phyloP scores from a whole-genome alignment of 306 rosid species.

The Cicer chorassanicum region DNA sequence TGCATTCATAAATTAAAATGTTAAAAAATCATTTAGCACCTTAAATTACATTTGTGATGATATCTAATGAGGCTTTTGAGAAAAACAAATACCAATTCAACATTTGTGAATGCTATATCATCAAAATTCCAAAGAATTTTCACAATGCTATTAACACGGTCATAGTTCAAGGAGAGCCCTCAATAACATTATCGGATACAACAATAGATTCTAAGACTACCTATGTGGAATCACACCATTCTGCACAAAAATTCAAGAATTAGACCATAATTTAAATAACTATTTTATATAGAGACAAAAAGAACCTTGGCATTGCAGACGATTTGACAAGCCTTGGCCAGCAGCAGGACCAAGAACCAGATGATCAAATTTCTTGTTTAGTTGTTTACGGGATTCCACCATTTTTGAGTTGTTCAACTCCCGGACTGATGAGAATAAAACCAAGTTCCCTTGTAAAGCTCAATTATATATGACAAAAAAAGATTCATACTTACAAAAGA shows the following conservation, averaged over 20 bases:
- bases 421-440: conserved; percentile 54
- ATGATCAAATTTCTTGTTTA: conserved; percentile 71
- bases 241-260: conserved; percentile 12
- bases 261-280: conserved; percentile 21
- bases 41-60: neutral
- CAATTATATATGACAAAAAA: conserved; percentile 24
- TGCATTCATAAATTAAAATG: neutral
- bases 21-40: neutral
- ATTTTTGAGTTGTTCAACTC: conserved; percentile 60
- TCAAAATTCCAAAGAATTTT: conserved; percentile 17
- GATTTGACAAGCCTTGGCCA: conserved; percentile 85
- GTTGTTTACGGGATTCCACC: conserved; percentile 54
- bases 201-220: conserved; percentile 4
- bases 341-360: conserved; percentile 88
- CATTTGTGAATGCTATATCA: conserved; percentile 10
- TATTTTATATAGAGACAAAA: conserved; percentile 34
- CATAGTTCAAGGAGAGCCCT: neutral
- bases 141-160: neutral
- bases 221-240: conserved; percentile 24
- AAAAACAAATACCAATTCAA: conserved; percentile 9
- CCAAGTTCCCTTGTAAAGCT: conserved; percentile 10
- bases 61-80: neutral
- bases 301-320: conserved; percentile 84
- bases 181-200: neutral
- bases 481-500: neutral